Percentiles rank a stretch among this genome's conserved stretches.
These are phyloP conservation scores for Grosmannia serpens DNA, from an alignment of 2,329 filamentous ascomycete species.

Conservation along the genomic window DNA sequence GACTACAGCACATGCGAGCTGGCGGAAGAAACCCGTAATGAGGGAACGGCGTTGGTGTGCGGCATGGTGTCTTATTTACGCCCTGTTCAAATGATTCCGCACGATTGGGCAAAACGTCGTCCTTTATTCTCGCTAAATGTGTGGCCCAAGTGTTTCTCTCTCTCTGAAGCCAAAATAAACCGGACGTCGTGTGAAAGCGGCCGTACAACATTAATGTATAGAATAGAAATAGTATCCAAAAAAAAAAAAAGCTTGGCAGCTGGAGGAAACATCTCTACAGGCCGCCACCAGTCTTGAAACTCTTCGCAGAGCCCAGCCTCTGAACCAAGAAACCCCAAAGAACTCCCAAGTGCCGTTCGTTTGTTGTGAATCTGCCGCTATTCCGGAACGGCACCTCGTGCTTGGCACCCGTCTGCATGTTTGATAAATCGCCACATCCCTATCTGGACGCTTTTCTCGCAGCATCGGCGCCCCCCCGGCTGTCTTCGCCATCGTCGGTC, in stretches of 20 bases:
- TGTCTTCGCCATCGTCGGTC: conserved; percentile 4
- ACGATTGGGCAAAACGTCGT: neutral
- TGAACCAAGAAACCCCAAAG: neutral
- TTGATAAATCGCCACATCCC: neutral
- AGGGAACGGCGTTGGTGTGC: no score
- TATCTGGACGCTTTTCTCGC: neutral
- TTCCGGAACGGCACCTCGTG: neutral
- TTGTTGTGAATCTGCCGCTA: neutral
- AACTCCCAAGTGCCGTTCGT: neutral
- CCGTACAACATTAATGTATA: neutral
- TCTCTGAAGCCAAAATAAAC: neutral
- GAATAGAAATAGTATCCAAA: no score
- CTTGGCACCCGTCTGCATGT: neutral
- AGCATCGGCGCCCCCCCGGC: neutral
- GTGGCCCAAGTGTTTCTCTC: neutral
- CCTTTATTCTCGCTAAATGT: neutral
- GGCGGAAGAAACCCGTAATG: neutral
- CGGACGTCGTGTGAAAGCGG: neutral
- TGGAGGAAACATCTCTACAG: neutral
- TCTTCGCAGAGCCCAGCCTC: neutral
- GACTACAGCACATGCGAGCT: neutral
- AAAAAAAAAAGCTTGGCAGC: no score
- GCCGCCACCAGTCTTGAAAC: neutral
- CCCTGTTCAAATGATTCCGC: neutral
- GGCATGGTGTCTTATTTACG: neutral